Base-by-base conservation (phyloP, 805 yeast species). In the Hanseniaspora thailandica region DNA sequence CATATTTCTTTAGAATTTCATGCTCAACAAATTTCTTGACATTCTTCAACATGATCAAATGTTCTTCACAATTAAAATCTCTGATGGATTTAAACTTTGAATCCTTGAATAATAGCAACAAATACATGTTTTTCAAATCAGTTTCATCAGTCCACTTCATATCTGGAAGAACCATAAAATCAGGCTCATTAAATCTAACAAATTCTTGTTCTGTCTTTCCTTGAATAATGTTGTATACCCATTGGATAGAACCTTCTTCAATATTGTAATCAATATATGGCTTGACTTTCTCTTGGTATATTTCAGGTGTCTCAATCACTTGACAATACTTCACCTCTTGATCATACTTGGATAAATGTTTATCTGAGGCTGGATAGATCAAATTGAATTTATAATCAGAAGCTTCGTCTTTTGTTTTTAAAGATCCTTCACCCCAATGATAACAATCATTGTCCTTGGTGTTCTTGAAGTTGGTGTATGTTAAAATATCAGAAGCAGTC, bases 61-160 rank as follows among this genome's bases (percentile, higher is more conserved):
- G 93, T 0, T 62, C 52, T 2, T 66, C 63, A 52, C 73, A 79
- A 1, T 41, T 39, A 57, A 93, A 69, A 61, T 89, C 97, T 60
- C 97, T 76, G 1, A 93, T 62, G 1, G 90, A 79, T n/a, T 44
- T 47, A 10, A 47, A 35, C 4, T 19, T 26, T 8, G 17, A 30
- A 23, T 47, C 36, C n/a, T 45, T 47, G 25, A 57, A 76, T 76
- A 3, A 83, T 89, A 55, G 90, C 81, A 8, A 85, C 84, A 50
- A 86, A 81, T 59, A 90, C 68, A 63, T 93, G 88, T 53, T 93
- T 68, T 48, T 48, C 3, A 90, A 67, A 25, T 80, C 86, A 63
- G 82, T 59, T 28, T 79, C 78, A 47, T 73, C 81, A 64, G 90
- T 96, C 98, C 98, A 93, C 64, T 89, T 89, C 94, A 90, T 86